These are phyloP conservation scores for Ophiostoma piceae DNA, from an alignment of 2,329 filamentous ascomycete species.

Conservation along the genomic window DNA sequence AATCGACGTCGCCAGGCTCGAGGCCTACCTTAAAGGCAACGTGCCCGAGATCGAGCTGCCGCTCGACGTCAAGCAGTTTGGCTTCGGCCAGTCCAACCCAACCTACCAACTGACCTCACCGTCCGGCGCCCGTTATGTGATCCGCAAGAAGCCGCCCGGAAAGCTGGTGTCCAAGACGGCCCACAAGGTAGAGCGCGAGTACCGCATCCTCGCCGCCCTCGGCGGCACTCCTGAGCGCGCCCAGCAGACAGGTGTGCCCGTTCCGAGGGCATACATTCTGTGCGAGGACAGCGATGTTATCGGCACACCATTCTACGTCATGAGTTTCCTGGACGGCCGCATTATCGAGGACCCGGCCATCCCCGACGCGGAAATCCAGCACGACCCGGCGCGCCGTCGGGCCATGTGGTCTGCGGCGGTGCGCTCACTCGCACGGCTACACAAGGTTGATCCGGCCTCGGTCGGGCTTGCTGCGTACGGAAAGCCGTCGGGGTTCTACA, in stretches of 20 bases:
- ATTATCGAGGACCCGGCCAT: slow-evolving; percentile 87
- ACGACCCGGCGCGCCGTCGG: slow-evolving; percentile 44
- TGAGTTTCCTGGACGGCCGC: slow-evolving; percentile 90
- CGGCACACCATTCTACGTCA: slow-evolving; percentile 93
- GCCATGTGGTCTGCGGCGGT: slow-evolving; percentile 85
- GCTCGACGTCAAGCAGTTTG: slow-evolving; percentile 90
- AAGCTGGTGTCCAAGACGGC: slow-evolving; percentile 87
- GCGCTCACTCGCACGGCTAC: slow-evolving; percentile 76
- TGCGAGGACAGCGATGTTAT: slow-evolving; percentile 77
- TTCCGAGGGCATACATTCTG: slow-evolving; percentile 75
- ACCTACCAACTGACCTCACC: slow-evolving; percentile 84
- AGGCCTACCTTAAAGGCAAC: slow-evolving; percentile 68
- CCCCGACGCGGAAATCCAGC: slow-evolving; percentile 51
- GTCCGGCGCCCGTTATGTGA: slow-evolving; percentile 67
- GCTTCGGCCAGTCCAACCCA: slow-evolving; percentile 94
- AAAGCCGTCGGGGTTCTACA: slow-evolving; percentile 70
- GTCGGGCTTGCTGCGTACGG: slow-evolving; percentile 72
- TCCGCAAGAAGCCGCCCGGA: slow-evolving; percentile 98
- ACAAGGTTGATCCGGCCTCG: slow-evolving; percentile 61
- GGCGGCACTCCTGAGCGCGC: slow-evolving; percentile 36
- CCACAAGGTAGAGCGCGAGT: slow-evolving; percentile 94
- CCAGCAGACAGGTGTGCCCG: slow-evolving; percentile 66
- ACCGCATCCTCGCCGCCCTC: slow-evolving; percentile 81
- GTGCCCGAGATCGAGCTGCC: slow-evolving; percentile 82
- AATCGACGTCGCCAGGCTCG: slow-evolving; percentile 74